Base-by-base conservation (phyloP, 176 grass and related monocot species). In the Rhynchospora breviuscula region DNA sequence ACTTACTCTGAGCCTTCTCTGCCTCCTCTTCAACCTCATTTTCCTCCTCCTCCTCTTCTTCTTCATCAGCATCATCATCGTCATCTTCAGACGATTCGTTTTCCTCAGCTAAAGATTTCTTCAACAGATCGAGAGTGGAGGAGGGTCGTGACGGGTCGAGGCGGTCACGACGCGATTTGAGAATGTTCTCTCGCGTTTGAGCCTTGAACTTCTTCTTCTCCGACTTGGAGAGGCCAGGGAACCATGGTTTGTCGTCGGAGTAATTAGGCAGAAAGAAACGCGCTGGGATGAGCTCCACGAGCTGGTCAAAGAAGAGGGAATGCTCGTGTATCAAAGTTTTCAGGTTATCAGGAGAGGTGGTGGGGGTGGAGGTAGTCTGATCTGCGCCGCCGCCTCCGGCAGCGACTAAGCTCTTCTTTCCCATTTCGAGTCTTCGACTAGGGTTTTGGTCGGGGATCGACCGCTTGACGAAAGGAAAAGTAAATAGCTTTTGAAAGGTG, bases 201-300 rank as follows among this genome's bases (percentile, higher is more conserved):
- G 83, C 89, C 86, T 95, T 98, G 79, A 87, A 78, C n/a, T 90
- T 84, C 52, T 87, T 80, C 90, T 93, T 94, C 78, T 89, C 87
- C 6, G 67, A 19, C 82, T 93, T 93, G 13, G 93, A 91, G 46
- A 98, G 96, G 19, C 96, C 96, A 46, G 91, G 85, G 73, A 84
- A 95, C 88, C 93, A 98, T 15, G 89, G 92, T 44, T 89, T 90
- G 78, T 93, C 91, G 43, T 97, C 91, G 53, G 91, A 86, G 52
- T 43, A 86, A 63, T 59, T 47, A 7, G 87, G 64, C 31, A 94
- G 84, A 83, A 94, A 98, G 73, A 90, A 95, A 58, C 92, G 89
- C 25, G 95, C 82, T 2, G 87, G 95, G 7, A 98, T 98, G 52
- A 94, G 90, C 87, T 94, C 87, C 18, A 98, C 90, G 52, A 98